Evolutionary conservation across 768 basidiomycete species (phyloP), one percentile per base, ranked within the genome.

Genomic region (Tephrocybe sp.): DNA sequence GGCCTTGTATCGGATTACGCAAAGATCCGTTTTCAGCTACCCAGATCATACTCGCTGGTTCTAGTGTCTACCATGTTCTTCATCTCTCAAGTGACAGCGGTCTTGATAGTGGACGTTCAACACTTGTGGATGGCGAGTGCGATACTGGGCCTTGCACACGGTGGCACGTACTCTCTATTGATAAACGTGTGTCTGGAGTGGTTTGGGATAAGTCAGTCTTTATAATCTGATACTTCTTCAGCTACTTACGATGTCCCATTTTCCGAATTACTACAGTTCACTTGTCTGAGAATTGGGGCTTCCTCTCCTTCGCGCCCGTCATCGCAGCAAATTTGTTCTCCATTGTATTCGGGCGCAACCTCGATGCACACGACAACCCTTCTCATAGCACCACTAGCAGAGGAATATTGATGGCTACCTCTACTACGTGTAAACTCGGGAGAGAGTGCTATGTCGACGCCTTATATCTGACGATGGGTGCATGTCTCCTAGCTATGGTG

Each of bases 231-330:
- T n/a, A n/a, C n/a, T n/a, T n/a, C n/a, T n/a, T n/a, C n/a, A n/a
- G n/a, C n/a, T 34, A 12, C 32, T 34, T n/a, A n/a, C 15, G 5
- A n/a, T 15, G 13, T 5, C 16, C 7, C 16, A 34, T 5, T 28
- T 51, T 13, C 19, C 38, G 40, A n/a, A 19, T 38, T 27, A 28
- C 7, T 12, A 6, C 13, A 86, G 84, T 72, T 11, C 86, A 87
- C 62, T 87, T 89, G 57, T 85, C 84, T 1, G 86, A 93, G 69
- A 94, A 94, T 66, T 92, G 87, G 87, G 92, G 92, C 8, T 89
- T 79, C 61, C 72, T 88, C 24, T 79, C 81, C 16, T 67, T 90
- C 39, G 79, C 88, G 1, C 90, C 93, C 1, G 68, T 92, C 46
- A 15, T 85, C 5, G 89, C 86, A 3, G 87, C 86, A 0, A 95